Base-by-base conservation (phyloP, 1,284 basidiomycete species). In the Cutaneotrichosporon cavernicola region DNA sequence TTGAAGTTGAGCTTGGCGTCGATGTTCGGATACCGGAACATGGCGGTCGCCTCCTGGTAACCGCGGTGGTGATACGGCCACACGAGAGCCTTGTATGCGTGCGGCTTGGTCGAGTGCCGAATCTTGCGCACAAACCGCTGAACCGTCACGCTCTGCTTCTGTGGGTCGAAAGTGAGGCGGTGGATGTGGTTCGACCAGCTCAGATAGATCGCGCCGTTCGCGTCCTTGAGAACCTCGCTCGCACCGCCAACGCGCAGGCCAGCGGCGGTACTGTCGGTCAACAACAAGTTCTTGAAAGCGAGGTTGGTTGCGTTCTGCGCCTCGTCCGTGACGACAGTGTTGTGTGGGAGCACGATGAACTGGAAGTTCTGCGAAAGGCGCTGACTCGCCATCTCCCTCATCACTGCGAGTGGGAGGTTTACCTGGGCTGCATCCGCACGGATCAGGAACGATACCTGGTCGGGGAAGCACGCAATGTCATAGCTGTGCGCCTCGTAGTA, bases 181-280 rank as follows among this genome's bases (percentile, higher is more conserved):
- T 98, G 95, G 57, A 98, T 92, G 79, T 97, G 93, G 77, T 96
- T 97, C 74, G 89, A 90, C 86, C 95, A 93, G 70, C 92, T 92
- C 60, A 98, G 84, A 81, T 91, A 97, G 26, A 97, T 89, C 0
- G 93, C 90, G 55, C 89, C 86, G 59, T 81, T 81, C n/a, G 86
- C 85, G 53, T 78, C 73, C 5, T 86, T 86, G 61, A 93, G 81
- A 30, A 91, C 86, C 65, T 91, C 88, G 1, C 88, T 86, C 5
- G 90, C 88, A 16, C 91, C 90, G 53, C 82, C 80, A 9, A 87
- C 87, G 68, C 85, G 86, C 2, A 50, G 78, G 1, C 72, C 72
- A 11, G 68, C 69, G 8, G 80, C 66, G 80, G 74, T 60, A 86
- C 86, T 61, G 87, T 88, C 63, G 85, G 86, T 21, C 79, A 79